A percentile compares a stretch with the other conserved stretches of the same genome.
These are phyloP conservation scores for Bigelowiella natans DNA, from an alignment of 78 protist genomes.

Conservation along the genomic window DNA sequence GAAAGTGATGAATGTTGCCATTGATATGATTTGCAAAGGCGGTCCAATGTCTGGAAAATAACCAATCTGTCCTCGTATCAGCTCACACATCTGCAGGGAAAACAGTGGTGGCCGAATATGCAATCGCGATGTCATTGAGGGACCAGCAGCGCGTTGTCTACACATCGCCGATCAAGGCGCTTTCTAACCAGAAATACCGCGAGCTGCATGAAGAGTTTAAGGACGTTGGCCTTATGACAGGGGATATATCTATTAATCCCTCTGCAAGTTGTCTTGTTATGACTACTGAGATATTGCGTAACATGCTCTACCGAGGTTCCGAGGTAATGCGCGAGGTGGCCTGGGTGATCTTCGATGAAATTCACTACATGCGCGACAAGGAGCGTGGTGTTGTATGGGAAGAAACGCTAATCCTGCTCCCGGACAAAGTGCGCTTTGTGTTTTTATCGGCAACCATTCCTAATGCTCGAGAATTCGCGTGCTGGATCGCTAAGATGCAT, in stretches of 20 bases:
- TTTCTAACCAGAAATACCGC: constrained; percentile 67
- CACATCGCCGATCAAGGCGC: constrained; percentile 84
- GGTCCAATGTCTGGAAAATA: background rate
- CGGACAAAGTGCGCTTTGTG: constrained; percentile 59
- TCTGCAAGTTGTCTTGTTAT: constrained; percentile 58
- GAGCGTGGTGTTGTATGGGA: constrained; percentile 90
- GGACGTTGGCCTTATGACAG: constrained; percentile 82
- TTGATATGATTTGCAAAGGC: no score
- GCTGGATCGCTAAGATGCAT: constrained; percentile 50
- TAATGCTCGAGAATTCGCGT: constrained; percentile 70
- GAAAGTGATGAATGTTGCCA: no score
- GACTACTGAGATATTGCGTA: constrained; percentile 78
- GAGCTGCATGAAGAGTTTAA: constrained; percentile 30
- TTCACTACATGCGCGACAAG: constrained; percentile 66
- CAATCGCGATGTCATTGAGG: constrained; percentile 63
- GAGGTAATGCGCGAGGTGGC: constrained; percentile 69
- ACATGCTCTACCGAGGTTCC: constrained; percentile 91
- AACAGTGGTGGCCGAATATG: constrained; percentile 47
- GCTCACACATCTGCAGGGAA: constrained; percentile 65
- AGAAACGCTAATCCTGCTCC: constrained; percentile 71
- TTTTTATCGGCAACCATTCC: constrained; percentile 84
- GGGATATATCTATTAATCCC: constrained; percentile 67
- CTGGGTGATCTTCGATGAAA: constrained; percentile 82
- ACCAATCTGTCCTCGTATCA: constrained; percentile 30
- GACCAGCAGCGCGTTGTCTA: constrained; percentile 57